phyloP scores from a whole-genome alignment of 208 protist genomes.

The Trypanosoma congolense region DNA sequence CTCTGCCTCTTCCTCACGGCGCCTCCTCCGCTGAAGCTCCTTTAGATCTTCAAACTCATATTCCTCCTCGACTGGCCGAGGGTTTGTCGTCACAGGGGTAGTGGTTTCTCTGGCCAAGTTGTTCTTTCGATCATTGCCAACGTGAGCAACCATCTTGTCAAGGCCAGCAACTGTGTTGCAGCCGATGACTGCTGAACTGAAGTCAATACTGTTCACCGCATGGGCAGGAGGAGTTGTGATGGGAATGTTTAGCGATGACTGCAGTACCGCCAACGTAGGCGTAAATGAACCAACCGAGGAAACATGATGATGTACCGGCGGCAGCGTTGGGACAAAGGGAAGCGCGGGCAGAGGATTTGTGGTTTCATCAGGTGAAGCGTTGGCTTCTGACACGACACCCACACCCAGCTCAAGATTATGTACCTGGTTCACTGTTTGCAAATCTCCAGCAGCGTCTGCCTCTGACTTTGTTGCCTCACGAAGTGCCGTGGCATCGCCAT shows the following conservation, averaged over 20 bases:
- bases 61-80: conserved; percentile 7
- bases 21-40: conserved; percentile 17
- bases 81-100: background rate
- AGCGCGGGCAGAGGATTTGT: too few species aligned
- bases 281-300: background rate
- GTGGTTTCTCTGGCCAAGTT: conserved; percentile 1
- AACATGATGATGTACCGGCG: too few species aligned
- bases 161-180: background rate
- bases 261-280: background rate
- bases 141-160: background rate
- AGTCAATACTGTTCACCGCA: background rate
- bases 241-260: conserved; percentile 1
- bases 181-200: background rate
- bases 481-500: too few species aligned
- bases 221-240: background rate
- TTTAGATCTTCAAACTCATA: conserved; percentile 23
- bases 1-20: conserved; percentile 19
- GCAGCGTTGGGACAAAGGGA: too few species aligned
- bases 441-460: too few species aligned
- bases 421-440: too few species aligned
- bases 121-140: background rate
- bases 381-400: too few species aligned
- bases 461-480: too few species aligned
- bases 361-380: too few species aligned
- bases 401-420: too few species aligned